These are phyloP conservation scores for Theileria parva DNA, from an alignment of 169 alveolate genomes.

Conservation along the genomic window DNA sequence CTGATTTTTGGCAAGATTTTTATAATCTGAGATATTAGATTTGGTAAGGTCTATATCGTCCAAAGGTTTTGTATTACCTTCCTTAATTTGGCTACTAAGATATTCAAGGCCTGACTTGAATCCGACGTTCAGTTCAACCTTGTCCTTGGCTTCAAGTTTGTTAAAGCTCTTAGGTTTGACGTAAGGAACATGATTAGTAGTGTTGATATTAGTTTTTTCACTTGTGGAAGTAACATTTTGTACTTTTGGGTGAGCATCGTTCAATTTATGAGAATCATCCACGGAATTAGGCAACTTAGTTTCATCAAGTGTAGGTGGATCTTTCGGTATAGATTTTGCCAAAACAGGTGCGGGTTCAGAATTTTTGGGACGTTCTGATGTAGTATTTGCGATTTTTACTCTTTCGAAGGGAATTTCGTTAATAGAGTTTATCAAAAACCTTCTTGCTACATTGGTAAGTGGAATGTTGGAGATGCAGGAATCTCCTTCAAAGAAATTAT, in stretches of 20 bases:
- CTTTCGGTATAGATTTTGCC: not conserved
- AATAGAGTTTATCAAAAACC: conserved; percentile 19
- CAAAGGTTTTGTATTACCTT: not conserved
- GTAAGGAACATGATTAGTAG: not conserved
- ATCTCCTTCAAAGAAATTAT: conserved; percentile 45
- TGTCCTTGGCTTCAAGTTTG: too few relatives aligned
- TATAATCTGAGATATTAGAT: not conserved
- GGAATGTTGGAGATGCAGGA: conserved; percentile 38
- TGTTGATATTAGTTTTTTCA: not conserved
- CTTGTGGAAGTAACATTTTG: not conserved
- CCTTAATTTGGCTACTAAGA: not conserved
- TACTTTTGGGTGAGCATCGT: too few relatives aligned
- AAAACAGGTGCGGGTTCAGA: not conserved
- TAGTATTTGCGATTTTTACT: not conserved
- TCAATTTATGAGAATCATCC: not conserved
- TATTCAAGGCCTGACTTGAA: conserved; percentile 4
- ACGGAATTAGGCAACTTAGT: not conserved
- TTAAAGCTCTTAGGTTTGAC: not conserved
- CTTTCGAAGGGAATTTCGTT: not conserved
- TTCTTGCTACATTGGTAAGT: conserved; percentile 41
- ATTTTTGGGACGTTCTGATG: not conserved
- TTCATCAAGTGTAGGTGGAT: not conserved
- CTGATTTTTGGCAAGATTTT: not conserved
- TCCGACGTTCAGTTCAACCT: not conserved
- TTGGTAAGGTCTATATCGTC: not conserved